Evolutionary conservation across 192 early-diverging fungal genomes (phyloP), one percentile per base, ranked within the genome.

Genomic region (Coemansia sp.): DNA sequence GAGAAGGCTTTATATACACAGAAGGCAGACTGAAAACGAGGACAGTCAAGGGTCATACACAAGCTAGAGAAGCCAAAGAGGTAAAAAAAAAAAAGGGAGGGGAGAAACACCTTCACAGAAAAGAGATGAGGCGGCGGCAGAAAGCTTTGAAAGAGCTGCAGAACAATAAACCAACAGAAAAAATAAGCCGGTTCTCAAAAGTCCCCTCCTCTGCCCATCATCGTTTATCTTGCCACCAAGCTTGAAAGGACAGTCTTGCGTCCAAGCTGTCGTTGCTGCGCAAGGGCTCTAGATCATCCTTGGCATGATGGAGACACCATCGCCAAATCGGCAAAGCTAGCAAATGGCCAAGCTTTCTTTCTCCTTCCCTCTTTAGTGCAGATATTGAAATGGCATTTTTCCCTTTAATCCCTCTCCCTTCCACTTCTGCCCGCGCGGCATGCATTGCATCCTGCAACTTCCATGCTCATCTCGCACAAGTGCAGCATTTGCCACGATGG

Each of bases 101-200:
- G 26, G 28, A 58, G n/a, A 29, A 67, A 49, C 26, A 23, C 48
- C 21, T 51, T 51, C 23, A 51, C 9, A 26, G 25, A 51, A 26
- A 26, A 26, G 20, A 25, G 48, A 51, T 21, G 13, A 23, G 16
- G 48, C 48, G 9, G 13, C 21, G 21, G 25, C 48, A 59, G 56
- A 55, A 39, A 31, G 25, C 30, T 42, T 45, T 61, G 52, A 51
- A 65, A 72, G 46, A 51, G 40, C 16, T 13, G 45, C 34, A 28
- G 42, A 58, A 64, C 33, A 70, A 63, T 64, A 57, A 59, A 71
- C 42, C 43, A 13, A 57, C 21, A 52, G 3, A 16, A 57, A 34
- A 57, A 57, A 43, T 43, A 43, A 26, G 29, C 55, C 4, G 10
- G 18, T 7, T 1, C 13, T 57, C n/a, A 1, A 57, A 12, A 53